These are phyloP conservation scores for Erythrobasidium yunnanense DNA, from an alignment of 768 basidiomycete species.

Conservation along the genomic window DNA sequence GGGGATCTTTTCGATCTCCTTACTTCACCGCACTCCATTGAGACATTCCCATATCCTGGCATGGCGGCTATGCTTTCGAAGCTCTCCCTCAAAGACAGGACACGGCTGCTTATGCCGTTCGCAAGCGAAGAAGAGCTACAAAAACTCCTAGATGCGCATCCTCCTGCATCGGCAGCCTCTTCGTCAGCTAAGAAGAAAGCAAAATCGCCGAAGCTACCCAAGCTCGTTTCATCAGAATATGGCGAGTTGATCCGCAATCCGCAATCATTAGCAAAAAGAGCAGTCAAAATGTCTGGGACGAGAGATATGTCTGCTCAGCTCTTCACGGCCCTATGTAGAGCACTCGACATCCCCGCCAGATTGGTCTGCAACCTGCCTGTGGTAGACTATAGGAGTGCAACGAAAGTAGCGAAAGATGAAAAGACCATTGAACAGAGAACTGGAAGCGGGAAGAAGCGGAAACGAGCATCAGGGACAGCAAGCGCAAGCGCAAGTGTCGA, in stretches of 20 bases:
- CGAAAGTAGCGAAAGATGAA: conserved; percentile 24
- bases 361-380: conserved; percentile 83
- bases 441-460: conserved; percentile 40
- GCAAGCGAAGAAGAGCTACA: not conserved
- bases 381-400: conserved; percentile 68
- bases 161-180: not conserved
- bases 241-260: conserved; percentile 64
- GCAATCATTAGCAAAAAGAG: conserved; percentile 89
- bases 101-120: conserved; percentile 21
- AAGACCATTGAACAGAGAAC: not conserved
- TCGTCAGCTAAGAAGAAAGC: conserved; percentile 38
- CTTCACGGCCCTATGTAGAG: conserved; percentile 79
- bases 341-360: conserved; percentile 71
- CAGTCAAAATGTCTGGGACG: conserved; percentile 64
- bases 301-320: conserved; percentile 79
- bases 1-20: not conserved
- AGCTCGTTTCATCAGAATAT: conserved; percentile 60
- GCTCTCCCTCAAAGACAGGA: conserved; percentile 6
- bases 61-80: not conserved
- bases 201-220: conserved; percentile 50
- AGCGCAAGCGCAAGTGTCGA: conserved; percentile 22
- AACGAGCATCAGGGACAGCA: conserved; percentile 43
- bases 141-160: conserved; percentile 1
- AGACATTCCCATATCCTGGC: not conserved
- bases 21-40: not conserved